Base-by-base conservation (phyloP, 352 stramenopile genomes). In the Phytophthora sojae region DNA sequence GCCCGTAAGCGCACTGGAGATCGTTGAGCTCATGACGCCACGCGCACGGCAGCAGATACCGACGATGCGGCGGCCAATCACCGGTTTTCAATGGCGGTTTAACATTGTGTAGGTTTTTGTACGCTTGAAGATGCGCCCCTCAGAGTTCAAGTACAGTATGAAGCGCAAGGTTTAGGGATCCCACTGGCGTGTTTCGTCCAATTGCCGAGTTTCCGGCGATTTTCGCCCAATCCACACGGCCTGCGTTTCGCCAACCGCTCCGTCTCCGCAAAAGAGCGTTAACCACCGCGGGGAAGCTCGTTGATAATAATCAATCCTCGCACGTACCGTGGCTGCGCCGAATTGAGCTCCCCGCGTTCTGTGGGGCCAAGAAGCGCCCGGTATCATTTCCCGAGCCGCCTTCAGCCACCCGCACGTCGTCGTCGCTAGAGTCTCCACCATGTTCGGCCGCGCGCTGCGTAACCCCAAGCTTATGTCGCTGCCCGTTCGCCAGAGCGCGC, bases 371-470 rank as follows among this genome's bases (percentile, higher is more conserved):
- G n/a, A 30, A 23, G 35, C 29, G 51, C 52, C 44, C 52, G 19
- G 62, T 59, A 73, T 73, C 69, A 80, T 76, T 80, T 74, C 63
- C 57, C 58, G 54, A 80, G 63, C 59, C 68, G 58, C 71, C 57
- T 66, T 54, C 45, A 69, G 64, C 67, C 57, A 67, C 57, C 45
- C 53, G 56, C 61, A 57, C 49, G 57, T 68, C 47, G n/a, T 21
- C 49, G 57, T 68, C 47, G n/a, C 47, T 25, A 19, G n/a, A 65
- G 45, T 61, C 45, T 63, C 15, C 35, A 66, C 11, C 52, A 93
- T 93, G 85, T 86, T 93, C 61, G 67, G 80, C 69, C 83, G 80
- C 45, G 73, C 86, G 59, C 57, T 88, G 62, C 80, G 81, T 69
- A 67, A 69, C 66, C 67, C 80, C 50, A 75, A 68, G 71, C 75